Evolutionary conservation across 225 moss, liverwort and hornwort genomes (phyloP).

Genomic region (Pleurozium schreberi): DNA sequence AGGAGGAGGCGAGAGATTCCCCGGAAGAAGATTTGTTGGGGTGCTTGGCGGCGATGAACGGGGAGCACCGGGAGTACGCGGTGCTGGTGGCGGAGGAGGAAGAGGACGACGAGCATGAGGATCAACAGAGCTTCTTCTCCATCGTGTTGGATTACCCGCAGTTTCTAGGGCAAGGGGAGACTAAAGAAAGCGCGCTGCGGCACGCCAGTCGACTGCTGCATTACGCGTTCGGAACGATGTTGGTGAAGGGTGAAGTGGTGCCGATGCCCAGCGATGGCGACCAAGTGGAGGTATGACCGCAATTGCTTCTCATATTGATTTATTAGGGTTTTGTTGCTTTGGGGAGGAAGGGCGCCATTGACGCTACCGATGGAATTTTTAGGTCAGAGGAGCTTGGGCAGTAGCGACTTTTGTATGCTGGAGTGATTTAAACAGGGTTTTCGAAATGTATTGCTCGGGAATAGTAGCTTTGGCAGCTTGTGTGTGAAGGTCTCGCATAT

Average conservation of each 20-base stretch:
- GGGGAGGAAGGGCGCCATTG: background rate
- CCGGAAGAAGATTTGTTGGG: background rate
- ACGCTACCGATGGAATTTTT: background rate
- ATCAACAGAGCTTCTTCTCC: slow-evolving; percentile 18
- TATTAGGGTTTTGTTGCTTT: background rate
- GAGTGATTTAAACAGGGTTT: background rate
- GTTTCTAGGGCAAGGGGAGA: slow-evolving; percentile 38
- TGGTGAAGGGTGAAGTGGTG: slow-evolving; percentile 19
- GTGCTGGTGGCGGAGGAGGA: slow-evolving; percentile 42
- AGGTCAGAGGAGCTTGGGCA: background rate
- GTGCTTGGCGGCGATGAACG: slow-evolving; percentile 22
- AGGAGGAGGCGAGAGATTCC: background rate
- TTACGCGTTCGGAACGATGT: slow-evolving; percentile 33
- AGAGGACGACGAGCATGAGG: slow-evolving; percentile 26
- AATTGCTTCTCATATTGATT: background rate
- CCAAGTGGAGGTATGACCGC: slow-evolving; percentile 20
- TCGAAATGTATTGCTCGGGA: background rate
- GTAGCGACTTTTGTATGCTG: background rate
- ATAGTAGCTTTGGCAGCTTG: background rate
- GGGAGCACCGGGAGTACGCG: slow-evolving; percentile 21
- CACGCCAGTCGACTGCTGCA: slow-evolving; percentile 22
- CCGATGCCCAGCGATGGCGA: slow-evolving; percentile 13
- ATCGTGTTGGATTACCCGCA: slow-evolving; percentile 35
- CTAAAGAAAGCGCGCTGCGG: slow-evolving; percentile 24
- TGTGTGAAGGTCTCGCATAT: background rate